Evolutionary conservation across 441 rosid genomes (phyloP).

Genomic region (Adansonia gregorii): DNA sequence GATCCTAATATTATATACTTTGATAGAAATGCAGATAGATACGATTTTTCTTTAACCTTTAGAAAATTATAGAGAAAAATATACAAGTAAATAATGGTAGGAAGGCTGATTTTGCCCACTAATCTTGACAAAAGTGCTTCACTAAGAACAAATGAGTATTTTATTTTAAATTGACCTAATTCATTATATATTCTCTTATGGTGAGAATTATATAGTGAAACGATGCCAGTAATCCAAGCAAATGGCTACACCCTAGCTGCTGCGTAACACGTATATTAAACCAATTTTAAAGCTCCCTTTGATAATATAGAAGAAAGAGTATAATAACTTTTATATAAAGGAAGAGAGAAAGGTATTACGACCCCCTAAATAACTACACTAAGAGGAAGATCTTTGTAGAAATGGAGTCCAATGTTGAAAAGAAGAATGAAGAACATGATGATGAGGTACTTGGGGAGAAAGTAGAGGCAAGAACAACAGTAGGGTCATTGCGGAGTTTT

Average conservation of each 20-base stretch:
- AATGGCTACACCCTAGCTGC: no score
- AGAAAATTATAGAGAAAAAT: not conserved
- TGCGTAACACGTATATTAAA: no score
- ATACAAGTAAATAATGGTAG: not conserved
- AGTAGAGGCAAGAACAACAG: not conserved
- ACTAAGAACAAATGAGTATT: not conserved
- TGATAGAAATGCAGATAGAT: not conserved
- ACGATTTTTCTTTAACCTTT: not conserved
- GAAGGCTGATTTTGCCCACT: not conserved
- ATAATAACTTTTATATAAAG: not conserved
- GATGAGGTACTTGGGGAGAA: not conserved
- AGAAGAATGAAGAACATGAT: no score
- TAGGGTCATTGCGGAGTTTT: conserved; percentile 20
- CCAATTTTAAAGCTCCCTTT: no score
- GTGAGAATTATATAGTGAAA: not conserved
- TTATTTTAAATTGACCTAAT: not conserved
- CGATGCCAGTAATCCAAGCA: not conserved
- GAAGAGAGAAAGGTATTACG: no score
- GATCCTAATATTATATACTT: not conserved
- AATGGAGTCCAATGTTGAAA: no score
- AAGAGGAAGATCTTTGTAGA: not conserved
- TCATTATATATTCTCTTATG: not conserved
- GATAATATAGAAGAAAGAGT: no score
- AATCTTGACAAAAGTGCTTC: not conserved
- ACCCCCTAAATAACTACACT: no score